These are phyloP conservation scores for Vitis hybrid DNA, from an alignment of 177 flowering plant species.

Conservation along the genomic window DNA sequence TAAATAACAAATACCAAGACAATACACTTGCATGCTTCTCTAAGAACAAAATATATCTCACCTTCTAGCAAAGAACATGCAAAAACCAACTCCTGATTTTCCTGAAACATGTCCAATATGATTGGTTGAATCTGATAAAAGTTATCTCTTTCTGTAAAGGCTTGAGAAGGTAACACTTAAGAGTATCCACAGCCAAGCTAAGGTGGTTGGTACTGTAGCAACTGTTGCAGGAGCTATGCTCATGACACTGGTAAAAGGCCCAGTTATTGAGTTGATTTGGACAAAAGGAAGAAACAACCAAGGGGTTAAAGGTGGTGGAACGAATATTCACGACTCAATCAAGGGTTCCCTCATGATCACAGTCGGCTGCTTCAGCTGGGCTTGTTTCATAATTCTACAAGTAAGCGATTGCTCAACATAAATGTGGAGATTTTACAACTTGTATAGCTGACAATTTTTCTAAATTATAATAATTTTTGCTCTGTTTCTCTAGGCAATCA, in stretches of 20 bases:
- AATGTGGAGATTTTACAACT: background rate
- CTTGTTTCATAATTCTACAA: constrained; percentile 61
- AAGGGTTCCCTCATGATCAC: constrained; percentile 64
- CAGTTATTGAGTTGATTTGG: constrained; percentile 37
- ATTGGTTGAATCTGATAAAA: background rate
- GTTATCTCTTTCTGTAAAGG: constrained; percentile 21
- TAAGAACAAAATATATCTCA: no score
- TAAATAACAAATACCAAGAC: constrained; percentile 10
- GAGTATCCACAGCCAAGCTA: constrained; percentile 49
- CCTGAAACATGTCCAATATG: background rate
- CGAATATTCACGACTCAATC: constrained; percentile 33
- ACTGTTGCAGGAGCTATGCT: constrained; percentile 75
- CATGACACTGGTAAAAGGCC: constrained; percentile 64
- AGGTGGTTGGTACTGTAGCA: constrained; percentile 52
- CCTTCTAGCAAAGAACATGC: background rate
- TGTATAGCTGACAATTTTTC: background rate
- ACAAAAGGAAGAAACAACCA: constrained; percentile 18
- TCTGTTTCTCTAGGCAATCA: constrained; percentile 45
- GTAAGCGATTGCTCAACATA: no score
- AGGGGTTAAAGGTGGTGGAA: constrained; percentile 15
- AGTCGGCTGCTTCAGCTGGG: constrained; percentile 65
- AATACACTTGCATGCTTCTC: no score
- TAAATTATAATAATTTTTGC: background rate
- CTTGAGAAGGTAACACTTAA: constrained; percentile 53
- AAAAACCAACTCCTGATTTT: background rate